These are phyloP conservation scores for Nidula microcarpa DNA, from an alignment of 768 basidiomycete genomes.

Conservation along the genomic window DNA sequence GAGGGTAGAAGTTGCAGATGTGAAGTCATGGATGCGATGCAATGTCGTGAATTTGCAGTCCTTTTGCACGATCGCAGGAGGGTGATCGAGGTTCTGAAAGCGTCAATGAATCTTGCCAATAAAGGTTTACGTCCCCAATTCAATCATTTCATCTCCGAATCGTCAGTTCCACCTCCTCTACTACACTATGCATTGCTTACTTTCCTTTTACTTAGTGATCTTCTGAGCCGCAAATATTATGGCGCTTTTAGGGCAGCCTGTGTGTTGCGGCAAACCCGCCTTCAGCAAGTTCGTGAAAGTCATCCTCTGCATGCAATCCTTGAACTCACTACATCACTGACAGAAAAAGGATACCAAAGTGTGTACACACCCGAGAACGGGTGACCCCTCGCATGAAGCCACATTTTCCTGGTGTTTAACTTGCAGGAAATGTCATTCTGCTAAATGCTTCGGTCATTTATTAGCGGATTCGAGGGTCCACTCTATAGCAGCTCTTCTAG, in stretches of 20 bases:
- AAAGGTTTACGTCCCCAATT: no score
- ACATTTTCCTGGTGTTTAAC: conserved; percentile 16
- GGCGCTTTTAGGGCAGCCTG: conserved; percentile 25
- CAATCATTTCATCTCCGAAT: no score
- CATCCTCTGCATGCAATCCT: neutral
- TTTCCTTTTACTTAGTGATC: neutral
- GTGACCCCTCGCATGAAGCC: conserved; percentile 13
- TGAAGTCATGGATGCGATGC: conserved; percentile 54
- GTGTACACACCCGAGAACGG: conserved; percentile 5
- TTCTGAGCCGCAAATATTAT: neutral
- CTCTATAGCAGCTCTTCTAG: conserved; percentile 31
- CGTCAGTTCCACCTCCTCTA: no score
- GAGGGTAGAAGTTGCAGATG: conserved; percentile 78
- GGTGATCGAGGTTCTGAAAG: no score
- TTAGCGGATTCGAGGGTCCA: conserved; percentile 29
- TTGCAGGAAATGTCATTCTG: conserved; percentile 38
- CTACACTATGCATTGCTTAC: neutral
- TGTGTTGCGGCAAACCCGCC: conserved; percentile 11
- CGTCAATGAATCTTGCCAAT: no score
- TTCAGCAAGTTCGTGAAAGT: neutral
- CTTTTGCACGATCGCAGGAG: conserved; percentile 31
- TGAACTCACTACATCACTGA: neutral
- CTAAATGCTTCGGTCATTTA: conserved; percentile 35
- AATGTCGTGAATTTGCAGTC: conserved; percentile 46
- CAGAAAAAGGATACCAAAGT: conserved; percentile 6